Base-by-base conservation (phyloP, 2,329 filamentous ascomycete species). In the Ophiostoma fasciatum region DNA sequence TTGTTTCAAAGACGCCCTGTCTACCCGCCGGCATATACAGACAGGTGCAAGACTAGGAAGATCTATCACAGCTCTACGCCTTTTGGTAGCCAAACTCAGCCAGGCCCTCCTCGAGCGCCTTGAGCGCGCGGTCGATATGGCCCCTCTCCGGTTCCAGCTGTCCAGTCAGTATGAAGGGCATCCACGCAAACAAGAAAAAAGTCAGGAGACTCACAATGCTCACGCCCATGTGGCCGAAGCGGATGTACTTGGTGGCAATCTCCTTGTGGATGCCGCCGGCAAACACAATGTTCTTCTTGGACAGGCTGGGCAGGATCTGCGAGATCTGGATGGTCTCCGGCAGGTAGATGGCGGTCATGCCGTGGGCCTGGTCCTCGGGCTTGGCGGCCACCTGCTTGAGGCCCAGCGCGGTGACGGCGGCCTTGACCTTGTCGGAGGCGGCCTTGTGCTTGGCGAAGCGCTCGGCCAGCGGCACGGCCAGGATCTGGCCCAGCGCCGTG, bases 161-260 rank as follows among this genome's bases (percentile, higher is more conserved):
- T 27, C 29, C 23, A 46, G 34, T 45, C 35, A 46, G 35, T 12
- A 30, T 27, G n/a, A 20, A 27, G 11, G 20, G 15, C 31, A 17
- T 25, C 7, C n/a, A 17, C 10, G 19, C 11, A 7, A 32, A 25
- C 15, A 25, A 7, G 18, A 13, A 28, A 15, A 7, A 20, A 12
- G 10, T 15, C 14, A 20, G 13, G 14, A 18, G 32, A 66, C 73
- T 61, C 60, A 77, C 74, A 47, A 87, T 80, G 53, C 81, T 90
- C 43, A 96, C 83, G 48, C 90, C 90, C 90, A 98, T 98, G 58
- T 96, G 90, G 29, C 90, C 90, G 51, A 98, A 90, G 20, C 90
- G 76, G 48, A 98, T 82, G 57, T 98, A 98, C 63, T 82, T 90
- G 43, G 81, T 64, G 3, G 82, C 87, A 57, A 94, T 93, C 56